Conservation (phyloP, 768 basidiomycete species). For the Neoboletus subvelutipes region DNA sequence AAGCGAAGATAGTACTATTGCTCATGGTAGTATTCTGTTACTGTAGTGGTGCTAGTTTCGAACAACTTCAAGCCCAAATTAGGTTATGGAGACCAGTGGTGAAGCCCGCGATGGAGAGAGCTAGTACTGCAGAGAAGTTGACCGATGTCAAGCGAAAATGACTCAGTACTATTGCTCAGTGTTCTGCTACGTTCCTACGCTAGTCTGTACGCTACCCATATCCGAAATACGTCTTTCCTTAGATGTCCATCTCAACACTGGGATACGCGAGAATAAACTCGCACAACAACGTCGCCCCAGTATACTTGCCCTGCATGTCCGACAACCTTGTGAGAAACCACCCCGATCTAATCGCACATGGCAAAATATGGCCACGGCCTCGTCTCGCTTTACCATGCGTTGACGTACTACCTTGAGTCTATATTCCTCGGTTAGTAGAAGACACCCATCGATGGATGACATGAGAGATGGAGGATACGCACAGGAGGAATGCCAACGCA, state of each 20-base stretch:
- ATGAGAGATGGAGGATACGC: constrained; percentile 11
- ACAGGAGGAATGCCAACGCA: constrained; percentile 55
- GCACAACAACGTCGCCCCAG: constrained; percentile 31
- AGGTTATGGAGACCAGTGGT: too few relatives aligned
- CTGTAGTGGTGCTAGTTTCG: too few relatives aligned
- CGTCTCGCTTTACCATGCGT: constrained; percentile 45
- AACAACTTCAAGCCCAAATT: too few relatives aligned
- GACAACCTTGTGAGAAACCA: constrained; percentile 53
- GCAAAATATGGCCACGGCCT: constrained; percentile 52
- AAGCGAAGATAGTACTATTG: too few relatives aligned
- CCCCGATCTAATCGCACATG: constrained; percentile 46
- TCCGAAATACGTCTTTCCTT: background rate
- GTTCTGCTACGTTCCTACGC: background rate
- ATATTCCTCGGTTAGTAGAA: background rate
- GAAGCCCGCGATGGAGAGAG: too few relatives aligned
- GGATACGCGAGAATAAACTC: constrained; percentile 21
- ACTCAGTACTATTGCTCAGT: background rate
- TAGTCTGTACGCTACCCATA: background rate
- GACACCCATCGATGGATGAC: background rate
- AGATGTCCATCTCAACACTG: background rate
- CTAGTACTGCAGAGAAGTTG: too few relatives aligned
- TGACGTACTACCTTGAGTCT: constrained; percentile 22
- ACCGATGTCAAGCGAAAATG: background rate
- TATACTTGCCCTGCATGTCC: constrained; percentile 47
- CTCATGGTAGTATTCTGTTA: too few relatives aligned